phyloP scores from a whole-genome alignment of 2,329 filamentous ascomycete species.

The Magnaporthiopsis rhizophila region DNA sequence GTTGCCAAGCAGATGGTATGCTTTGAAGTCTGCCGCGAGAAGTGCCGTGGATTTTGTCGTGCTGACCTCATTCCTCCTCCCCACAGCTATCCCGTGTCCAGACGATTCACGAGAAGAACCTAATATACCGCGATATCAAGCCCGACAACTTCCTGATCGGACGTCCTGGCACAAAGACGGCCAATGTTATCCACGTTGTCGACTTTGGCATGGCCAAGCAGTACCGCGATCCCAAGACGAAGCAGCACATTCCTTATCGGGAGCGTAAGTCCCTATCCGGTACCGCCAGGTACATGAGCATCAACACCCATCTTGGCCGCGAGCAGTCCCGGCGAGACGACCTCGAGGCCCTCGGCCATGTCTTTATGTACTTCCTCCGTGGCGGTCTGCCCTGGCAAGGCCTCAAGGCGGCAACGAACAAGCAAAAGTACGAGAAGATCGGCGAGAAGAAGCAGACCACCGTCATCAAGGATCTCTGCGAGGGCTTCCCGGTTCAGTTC shows the following conservation, averaged over 20 bases:
- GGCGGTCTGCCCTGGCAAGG: slow-evolving; percentile 66
- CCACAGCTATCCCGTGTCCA: slow-evolving; percentile 76
- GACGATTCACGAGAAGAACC: slow-evolving; percentile 95
- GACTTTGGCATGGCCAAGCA: slow-evolving; percentile 99
- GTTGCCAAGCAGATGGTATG: slow-evolving; percentile 94
- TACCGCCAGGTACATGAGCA: slow-evolving; percentile 97
- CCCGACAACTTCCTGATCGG: slow-evolving; percentile 99
- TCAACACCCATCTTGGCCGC: slow-evolving; percentile 95
- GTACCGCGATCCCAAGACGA: slow-evolving; percentile 96
- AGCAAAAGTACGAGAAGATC: slow-evolving; percentile 99
- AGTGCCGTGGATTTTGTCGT: too few relatives aligned
- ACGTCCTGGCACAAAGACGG: slow-evolving; percentile 82
- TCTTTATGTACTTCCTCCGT: slow-evolving; percentile 69
- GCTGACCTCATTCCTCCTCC: slow-evolving; percentile 1
- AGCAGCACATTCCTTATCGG: slow-evolving; percentile 96
- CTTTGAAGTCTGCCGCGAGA: too few relatives aligned
- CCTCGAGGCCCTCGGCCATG: slow-evolving; percentile 75
- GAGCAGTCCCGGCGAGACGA: slow-evolving; percentile 96
- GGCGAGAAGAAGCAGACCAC: slow-evolving; percentile 99
- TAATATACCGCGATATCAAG: slow-evolving; percentile 99
- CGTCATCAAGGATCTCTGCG: slow-evolving; percentile 90
- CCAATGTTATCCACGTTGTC: slow-evolving; percentile 96
- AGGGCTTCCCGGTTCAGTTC: slow-evolving; percentile 94
- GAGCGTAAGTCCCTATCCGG: slow-evolving; percentile 95
- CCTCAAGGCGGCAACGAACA: slow-evolving; percentile 65